A percentile compares a stretch with the other conserved stretches of the same genome.
Evolutionary conservation across 1,284 basidiomycete genomes (phyloP).

Genomic region (Trametes polyzona): DNA sequence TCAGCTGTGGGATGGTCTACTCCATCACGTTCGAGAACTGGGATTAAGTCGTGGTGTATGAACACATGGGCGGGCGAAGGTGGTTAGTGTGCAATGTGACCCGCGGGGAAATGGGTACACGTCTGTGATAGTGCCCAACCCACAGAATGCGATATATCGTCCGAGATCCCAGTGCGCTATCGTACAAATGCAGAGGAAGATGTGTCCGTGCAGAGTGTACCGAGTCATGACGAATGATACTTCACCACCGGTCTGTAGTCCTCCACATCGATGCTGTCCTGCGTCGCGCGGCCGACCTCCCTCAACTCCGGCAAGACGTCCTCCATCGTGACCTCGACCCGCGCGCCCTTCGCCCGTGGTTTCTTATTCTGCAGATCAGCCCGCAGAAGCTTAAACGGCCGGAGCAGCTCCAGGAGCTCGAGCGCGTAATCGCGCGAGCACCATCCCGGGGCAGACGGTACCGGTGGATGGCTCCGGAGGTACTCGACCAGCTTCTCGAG

Average conservation of each 20-base stretch:
- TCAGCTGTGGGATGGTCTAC: constrained; percentile 10
- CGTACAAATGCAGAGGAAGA: background rate
- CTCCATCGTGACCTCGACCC: constrained; percentile 12
- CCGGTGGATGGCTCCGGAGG: constrained; percentile 24
- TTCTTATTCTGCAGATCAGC: constrained; percentile 19
- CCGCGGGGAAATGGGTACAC: too few relatives aligned
- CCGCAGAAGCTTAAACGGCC: constrained; percentile 25
- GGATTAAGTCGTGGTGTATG: constrained; percentile 4
- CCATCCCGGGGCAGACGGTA: constrained; percentile 16
- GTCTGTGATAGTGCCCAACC: too few relatives aligned
- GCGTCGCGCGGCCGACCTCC: constrained; percentile 23
- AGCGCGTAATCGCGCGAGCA: constrained; percentile 27
- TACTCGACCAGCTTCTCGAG: constrained; percentile 24
- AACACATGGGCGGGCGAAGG: too few relatives aligned
- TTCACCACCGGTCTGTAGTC: constrained; percentile 22
- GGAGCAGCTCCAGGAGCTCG: constrained; percentile 25
- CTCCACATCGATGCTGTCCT: constrained; percentile 26
- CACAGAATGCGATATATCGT: background rate
- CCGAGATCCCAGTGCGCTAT: background rate
- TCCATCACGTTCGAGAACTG: constrained; percentile 25
- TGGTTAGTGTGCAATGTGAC: background rate
- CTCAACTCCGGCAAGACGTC: constrained; percentile 22
- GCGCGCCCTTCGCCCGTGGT: constrained; percentile 2
- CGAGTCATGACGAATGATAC: constrained; percentile 17
- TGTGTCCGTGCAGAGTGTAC: background rate